Conservation (phyloP, 495 filamentous ascomycete species). For the Penicillium soppii region DNA sequence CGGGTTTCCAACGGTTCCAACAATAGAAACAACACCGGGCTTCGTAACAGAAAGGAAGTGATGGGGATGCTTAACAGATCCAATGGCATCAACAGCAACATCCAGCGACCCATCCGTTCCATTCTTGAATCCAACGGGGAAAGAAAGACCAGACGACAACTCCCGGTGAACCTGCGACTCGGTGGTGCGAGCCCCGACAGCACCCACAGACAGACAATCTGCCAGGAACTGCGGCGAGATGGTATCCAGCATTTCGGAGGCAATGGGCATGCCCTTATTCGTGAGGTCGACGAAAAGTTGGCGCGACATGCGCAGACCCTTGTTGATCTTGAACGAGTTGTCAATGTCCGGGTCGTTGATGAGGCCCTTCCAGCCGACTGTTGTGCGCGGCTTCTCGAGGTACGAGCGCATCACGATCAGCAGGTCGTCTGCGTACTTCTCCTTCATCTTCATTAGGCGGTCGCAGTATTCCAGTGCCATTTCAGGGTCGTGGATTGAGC, state of each 20-base stretch:
- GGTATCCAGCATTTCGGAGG: constrained; percentile 97
- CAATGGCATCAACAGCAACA: constrained; percentile 95
- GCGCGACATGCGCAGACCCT: constrained; percentile 82
- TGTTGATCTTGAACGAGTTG: constrained; percentile 98
- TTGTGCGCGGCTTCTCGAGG: constrained; percentile 98
- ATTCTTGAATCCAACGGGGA: constrained; percentile 99
- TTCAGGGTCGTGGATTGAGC: constrained; percentile 93
- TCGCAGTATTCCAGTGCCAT: constrained; percentile 94
- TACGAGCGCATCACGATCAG: constrained; percentile 97
- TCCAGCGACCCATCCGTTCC: constrained; percentile 90
- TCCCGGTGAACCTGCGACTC: constrained; percentile 96
- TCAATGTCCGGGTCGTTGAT: constrained; percentile 99
- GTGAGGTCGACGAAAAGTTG: constrained; percentile 96
- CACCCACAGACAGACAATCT: constrained; percentile 89
- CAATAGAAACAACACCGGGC: constrained; percentile 93
- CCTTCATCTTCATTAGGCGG: constrained; percentile 73
- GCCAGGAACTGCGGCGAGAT: constrained; percentile 98
- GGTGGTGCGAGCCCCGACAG: constrained; percentile 92
- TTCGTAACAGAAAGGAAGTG: constrained; percentile 99
- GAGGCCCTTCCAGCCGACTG: constrained; percentile 98
- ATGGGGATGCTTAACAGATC: constrained; percentile 87
- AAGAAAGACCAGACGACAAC: constrained; percentile 87
- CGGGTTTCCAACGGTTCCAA: constrained; percentile 93
- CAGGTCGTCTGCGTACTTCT: constrained; percentile 87
- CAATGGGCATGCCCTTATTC: constrained; percentile 93